phyloP scores from a whole-genome alignment of 345 rosid genomes.

The Alliaria petiolata region DNA sequence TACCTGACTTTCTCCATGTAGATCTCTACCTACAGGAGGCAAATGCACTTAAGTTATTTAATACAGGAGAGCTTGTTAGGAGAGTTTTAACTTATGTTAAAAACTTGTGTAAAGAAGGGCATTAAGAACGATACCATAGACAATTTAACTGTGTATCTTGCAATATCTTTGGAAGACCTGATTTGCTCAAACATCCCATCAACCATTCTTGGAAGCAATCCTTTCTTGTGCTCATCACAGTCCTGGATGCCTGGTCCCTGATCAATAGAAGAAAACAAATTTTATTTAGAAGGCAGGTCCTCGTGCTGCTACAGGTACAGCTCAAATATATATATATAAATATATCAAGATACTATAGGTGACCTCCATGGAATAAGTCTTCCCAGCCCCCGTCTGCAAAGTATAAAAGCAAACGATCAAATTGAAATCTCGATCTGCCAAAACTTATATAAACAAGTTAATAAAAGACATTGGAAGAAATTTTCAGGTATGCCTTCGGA shows the following conservation, averaged over 20 bases:
- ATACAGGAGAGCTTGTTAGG: background rate
- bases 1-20: constrained; percentile 97
- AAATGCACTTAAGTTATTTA: background rate
- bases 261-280: constrained; percentile 8
- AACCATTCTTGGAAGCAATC: constrained; percentile 69
- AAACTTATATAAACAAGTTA: background rate
- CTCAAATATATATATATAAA: background rate
- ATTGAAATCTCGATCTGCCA: background rate
- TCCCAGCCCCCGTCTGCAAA: constrained; percentile 89
- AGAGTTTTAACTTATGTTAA: background rate
- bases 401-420: background rate
- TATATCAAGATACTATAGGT: background rate
- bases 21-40: constrained; percentile 65
- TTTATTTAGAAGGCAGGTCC: background rate
- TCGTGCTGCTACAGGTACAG: background rate
- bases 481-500: background rate
- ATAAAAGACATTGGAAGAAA: background rate
- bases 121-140: constrained; percentile 57
- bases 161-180: constrained; percentile 41
- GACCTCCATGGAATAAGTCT: constrained; percentile 92
- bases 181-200: constrained; percentile 60
- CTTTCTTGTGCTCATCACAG: constrained; percentile 55
- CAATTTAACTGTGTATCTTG: constrained; percentile 52
- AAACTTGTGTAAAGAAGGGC: background rate
- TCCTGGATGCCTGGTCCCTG: constrained; percentile 66